phyloP scores from a whole-genome alignment of 2,329 filamentous ascomycete species.

The Phaeosphaeria sp. region DNA sequence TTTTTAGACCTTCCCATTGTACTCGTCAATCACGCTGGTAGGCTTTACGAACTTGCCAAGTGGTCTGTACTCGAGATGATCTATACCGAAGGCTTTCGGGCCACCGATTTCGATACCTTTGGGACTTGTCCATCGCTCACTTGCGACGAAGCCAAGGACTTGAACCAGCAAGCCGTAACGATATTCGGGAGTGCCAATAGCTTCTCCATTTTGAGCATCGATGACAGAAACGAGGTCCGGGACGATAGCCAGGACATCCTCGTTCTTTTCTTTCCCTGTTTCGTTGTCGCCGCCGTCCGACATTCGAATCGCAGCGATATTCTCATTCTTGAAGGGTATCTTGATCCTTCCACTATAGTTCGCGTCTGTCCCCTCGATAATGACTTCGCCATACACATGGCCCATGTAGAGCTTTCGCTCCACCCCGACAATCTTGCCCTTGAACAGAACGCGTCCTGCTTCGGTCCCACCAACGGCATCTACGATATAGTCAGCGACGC shows the following conservation, averaged over 20 bases:
- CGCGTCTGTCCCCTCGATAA: slow-evolving; percentile 43
- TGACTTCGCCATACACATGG: slow-evolving; percentile 52
- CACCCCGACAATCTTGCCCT: slow-evolving; percentile 55
- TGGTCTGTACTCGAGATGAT: slow-evolving; percentile 58
- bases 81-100: slow-evolving; percentile 58
- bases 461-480: slow-evolving; percentile 50
- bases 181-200: slow-evolving; percentile 62
- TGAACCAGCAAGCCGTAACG: slow-evolving; percentile 61
- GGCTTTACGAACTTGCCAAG: slow-evolving; percentile 61
- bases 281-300: slow-evolving; percentile 31
- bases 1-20: slow-evolving; percentile 28
- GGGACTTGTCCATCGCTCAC: slow-evolving; percentile 61
- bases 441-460: slow-evolving; percentile 51
- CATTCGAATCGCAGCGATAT: slow-evolving; percentile 63
- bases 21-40: slow-evolving; percentile 62
- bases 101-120: slow-evolving; percentile 60
- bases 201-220: slow-evolving; percentile 57
- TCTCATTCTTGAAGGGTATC: slow-evolving; percentile 78
- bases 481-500: slow-evolving; percentile 49
- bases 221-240: slow-evolving; percentile 60
- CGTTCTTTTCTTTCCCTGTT: slow-evolving; percentile 43
- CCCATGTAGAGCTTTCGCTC: slow-evolving; percentile 51
- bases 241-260: slow-evolving; percentile 55
- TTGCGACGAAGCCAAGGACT: slow-evolving; percentile 62
- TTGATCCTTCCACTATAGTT: slow-evolving; percentile 58